phyloP scores from a whole-genome alignment of 257 asterid genomes.

The Lantana camara region DNA sequence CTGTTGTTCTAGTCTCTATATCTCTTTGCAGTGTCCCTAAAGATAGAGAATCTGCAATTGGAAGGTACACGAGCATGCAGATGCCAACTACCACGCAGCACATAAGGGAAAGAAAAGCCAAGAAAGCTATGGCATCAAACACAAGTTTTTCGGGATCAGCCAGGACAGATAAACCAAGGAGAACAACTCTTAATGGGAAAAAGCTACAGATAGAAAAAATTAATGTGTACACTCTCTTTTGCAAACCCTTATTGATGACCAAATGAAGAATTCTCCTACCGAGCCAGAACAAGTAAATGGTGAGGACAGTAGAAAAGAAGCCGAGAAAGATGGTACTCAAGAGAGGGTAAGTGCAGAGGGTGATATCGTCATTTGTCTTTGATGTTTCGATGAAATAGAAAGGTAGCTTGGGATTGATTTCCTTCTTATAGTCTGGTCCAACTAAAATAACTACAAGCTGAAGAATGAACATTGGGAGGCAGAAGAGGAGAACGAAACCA shows the following conservation, averaged over 20 bases:
- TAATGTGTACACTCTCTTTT: conserved; percentile 80
- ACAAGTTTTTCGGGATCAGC: conserved; percentile 46
- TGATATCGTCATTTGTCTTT: conserved; percentile 33
- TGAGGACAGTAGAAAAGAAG: conserved; percentile 64
- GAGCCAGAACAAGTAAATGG: conserved; percentile 70
- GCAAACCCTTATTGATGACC: conserved; percentile 93
- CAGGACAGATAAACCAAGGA: conserved; percentile 78
- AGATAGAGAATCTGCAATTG: conserved; percentile 80
- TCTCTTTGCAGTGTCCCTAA: conserved; percentile 68
- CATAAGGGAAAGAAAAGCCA: conserved; percentile 86
- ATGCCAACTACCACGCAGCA: conserved; percentile 79
- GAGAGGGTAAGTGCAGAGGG: conserved; percentile 84
- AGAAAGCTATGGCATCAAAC: conserved; percentile 64
- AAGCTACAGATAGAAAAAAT: conserved; percentile 60
- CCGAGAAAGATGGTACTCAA: conserved; percentile 79
- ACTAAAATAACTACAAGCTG: conserved; percentile 73
- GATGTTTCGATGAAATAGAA: conserved; percentile 63
- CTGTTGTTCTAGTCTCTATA: conserved; percentile 46
- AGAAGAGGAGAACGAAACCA: conserved; percentile 61
- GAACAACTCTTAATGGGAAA: conserved; percentile 69
- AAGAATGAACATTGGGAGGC: conserved; percentile 73
- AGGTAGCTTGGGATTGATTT: conserved; percentile 47
- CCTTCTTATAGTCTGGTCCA: conserved; percentile 55
- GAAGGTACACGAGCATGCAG: conserved; percentile 81
- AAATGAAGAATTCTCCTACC: conserved; percentile 76